phyloP scores from a whole-genome alignment of 169 alveolate species.

The Plasmodium vivax region DNA sequence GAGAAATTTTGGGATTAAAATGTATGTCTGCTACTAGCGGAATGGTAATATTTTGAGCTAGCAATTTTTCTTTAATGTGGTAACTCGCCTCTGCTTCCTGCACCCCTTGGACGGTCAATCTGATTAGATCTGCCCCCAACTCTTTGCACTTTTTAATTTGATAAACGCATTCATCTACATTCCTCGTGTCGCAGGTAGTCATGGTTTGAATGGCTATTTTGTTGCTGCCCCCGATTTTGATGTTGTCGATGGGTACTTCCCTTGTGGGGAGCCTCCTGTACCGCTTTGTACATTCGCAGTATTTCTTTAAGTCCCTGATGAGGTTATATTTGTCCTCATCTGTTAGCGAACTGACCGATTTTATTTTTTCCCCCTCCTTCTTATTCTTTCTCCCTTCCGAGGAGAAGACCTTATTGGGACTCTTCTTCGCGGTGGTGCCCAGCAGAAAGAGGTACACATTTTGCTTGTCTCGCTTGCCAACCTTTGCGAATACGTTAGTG shows the following conservation, averaged over 20 bases:
- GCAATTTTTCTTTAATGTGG: slow-evolving; percentile 78
- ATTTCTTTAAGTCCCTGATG: slow-evolving; percentile 67
- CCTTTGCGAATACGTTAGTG: slow-evolving; percentile 15
- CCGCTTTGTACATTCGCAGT: slow-evolving; percentile 80
- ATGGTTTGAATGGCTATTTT: slow-evolving; percentile 88
- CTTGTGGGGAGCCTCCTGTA: slow-evolving; percentile 82
- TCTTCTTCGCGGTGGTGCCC: not conserved
- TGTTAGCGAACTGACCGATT: not conserved
- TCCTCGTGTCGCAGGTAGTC: slow-evolving; percentile 86
- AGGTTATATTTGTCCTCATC: slow-evolving; percentile 59
- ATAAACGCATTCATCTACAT: slow-evolving; percentile 84
- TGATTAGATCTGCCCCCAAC: slow-evolving; percentile 85
- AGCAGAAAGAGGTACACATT: slow-evolving; percentile 11
- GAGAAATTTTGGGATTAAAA: slow-evolving; percentile 87
- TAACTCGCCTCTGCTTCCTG: slow-evolving; percentile 84
- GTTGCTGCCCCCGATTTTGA: slow-evolving; percentile 84
- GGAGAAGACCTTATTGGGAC: not conserved
- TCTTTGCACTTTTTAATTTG: slow-evolving; percentile 84
- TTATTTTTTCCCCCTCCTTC: slow-evolving; percentile 2
- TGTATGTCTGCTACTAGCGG: slow-evolving; percentile 90
- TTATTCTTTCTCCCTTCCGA: not conserved
- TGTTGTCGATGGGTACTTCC: slow-evolving; percentile 81
- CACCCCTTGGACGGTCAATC: slow-evolving; percentile 88
- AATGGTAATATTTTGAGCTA: slow-evolving; percentile 77
- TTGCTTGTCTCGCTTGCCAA: not conserved